Conservation (phyloP, 495 filamentous ascomycete species). For the Eremomyces bilateralis region DNA sequence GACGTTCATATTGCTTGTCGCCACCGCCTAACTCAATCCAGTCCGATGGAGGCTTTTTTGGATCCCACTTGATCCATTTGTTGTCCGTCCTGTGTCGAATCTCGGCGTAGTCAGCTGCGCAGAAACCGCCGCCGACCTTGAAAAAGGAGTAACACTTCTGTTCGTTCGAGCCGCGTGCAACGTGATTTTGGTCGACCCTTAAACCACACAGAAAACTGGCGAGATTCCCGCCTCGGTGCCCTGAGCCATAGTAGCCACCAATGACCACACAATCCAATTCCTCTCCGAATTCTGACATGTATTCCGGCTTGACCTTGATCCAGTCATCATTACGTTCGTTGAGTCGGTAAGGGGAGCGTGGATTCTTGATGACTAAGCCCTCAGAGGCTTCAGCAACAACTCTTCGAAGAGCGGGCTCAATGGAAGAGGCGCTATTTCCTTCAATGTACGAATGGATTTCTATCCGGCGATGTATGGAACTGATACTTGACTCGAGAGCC, state of each 20-base stretch:
- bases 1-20: slow-evolving; percentile 44
- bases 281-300: slow-evolving; percentile 94
- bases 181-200: slow-evolving; percentile 45
- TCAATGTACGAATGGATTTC: slow-evolving; percentile 60
- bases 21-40: slow-evolving; percentile 69
- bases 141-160: slow-evolving; percentile 81
- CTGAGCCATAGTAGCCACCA: slow-evolving; percentile 83
- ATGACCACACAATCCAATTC: slow-evolving; percentile 74
- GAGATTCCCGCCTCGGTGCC: slow-evolving; percentile 58
- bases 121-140: slow-evolving; percentile 88
- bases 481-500: slow-evolving; percentile 47
- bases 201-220: slow-evolving; percentile 79
- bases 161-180: slow-evolving; percentile 29
- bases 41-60: slow-evolving; percentile 52
- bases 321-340: slow-evolving; percentile 91
- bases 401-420: slow-evolving; percentile 57
- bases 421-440: slow-evolving; percentile 41
- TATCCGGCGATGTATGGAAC: slow-evolving; percentile 44
- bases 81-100: slow-evolving; percentile 69
- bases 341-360: slow-evolving; percentile 60
- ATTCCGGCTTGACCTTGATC: slow-evolving; percentile 98
- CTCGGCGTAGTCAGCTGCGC: slow-evolving; percentile 60
- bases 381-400: slow-evolving; percentile 79
- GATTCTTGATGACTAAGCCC: slow-evolving; percentile 87
- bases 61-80: slow-evolving; percentile 78